These are phyloP conservation scores for Capsella bursapastoris DNA, from an alignment of 345 rosid genomes.

Conservation along the genomic window DNA sequence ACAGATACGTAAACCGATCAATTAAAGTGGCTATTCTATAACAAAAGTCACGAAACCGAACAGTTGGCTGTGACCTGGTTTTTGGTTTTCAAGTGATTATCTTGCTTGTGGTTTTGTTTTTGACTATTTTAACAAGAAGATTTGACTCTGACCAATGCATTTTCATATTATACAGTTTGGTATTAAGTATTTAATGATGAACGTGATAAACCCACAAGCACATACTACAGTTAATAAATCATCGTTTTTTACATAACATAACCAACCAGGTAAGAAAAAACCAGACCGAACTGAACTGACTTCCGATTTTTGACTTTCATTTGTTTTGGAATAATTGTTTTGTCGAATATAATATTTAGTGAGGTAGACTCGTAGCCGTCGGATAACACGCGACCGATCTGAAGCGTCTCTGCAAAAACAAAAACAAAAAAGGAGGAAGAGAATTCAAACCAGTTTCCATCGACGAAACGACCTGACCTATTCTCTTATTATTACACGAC, in stretches of 20 bases:
- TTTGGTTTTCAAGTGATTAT: not conserved
- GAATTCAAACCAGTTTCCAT: constrained; percentile 43
- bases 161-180: not conserved
- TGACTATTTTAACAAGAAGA: not conserved
- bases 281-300: constrained; percentile 24
- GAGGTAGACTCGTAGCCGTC: constrained; percentile 42
- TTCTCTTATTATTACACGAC: not conserved
- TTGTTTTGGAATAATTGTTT: not conserved
- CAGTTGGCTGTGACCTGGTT: not conserved
- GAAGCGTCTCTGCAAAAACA: constrained; percentile 21
- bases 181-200: too few relatives aligned
- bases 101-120: not conserved
- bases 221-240: too few relatives aligned
- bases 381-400: constrained; percentile 42
- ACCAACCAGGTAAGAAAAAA: not conserved
- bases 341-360: not conserved
- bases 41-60: constrained; percentile 4
- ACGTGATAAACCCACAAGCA: not conserved
- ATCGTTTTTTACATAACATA: too few relatives aligned
- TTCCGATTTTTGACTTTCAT: not conserved
- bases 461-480: constrained; percentile 33
- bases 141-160: constrained; percentile 4
- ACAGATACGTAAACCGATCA: not conserved
- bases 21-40: constrained; percentile 12
- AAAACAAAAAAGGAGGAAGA: not conserved